phyloP scores from a whole-genome alignment of 345 rosid genomes.

The Eucalyptus victrix region DNA sequence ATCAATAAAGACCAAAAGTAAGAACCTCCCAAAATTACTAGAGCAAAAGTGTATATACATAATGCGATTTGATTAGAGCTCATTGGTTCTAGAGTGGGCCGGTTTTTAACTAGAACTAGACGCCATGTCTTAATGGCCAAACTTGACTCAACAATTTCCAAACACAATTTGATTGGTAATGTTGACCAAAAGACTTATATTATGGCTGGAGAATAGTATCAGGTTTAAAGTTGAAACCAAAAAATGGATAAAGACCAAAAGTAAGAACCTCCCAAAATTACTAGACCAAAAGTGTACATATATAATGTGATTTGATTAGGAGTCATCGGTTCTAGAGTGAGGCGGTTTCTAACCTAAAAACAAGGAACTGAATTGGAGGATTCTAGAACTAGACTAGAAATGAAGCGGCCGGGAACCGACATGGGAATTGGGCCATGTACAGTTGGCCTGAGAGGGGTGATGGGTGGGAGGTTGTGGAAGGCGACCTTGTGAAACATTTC shows the following conservation, averaged over 20 bases:
- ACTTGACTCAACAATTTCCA: background rate
- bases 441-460: background rate
- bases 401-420: background rate
- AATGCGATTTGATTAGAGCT: background rate
- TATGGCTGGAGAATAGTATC: background rate
- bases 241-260: background rate
- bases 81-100: no score
- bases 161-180: background rate
- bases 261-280: background rate
- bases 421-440: rapidly evolving
- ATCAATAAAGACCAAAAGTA: background rate
- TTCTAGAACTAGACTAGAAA: background rate
- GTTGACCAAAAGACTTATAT: background rate
- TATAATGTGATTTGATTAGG: background rate
- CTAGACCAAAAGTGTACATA: background rate
- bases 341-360: no score
- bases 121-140: background rate
- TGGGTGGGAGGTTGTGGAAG: background rate
- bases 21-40: background rate
- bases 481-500: background rate
- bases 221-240: background rate
- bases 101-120: no score
- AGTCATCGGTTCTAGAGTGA: background rate
- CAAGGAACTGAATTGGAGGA: background rate
- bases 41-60: background rate